Evolutionary conservation across 139 green algal genomes (phyloP).

Genomic region (Chlamydomonas sp.): DNA sequence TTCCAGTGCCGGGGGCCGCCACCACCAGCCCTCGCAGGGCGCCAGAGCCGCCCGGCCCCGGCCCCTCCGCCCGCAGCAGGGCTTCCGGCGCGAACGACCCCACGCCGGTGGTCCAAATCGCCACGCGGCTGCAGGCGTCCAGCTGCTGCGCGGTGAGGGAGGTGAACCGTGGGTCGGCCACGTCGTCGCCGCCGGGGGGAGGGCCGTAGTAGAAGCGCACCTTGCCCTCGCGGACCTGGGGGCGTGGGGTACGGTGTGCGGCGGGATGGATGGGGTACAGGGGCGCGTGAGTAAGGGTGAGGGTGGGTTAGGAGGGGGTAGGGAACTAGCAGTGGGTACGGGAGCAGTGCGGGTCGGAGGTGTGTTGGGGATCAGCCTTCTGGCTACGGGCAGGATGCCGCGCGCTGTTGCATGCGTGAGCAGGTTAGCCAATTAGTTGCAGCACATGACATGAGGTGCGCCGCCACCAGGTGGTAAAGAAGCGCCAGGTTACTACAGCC

Average conservation of each 20-base stretch:
- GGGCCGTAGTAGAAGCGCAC: slow-evolving; percentile 35
- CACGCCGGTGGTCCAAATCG: slow-evolving; percentile 33
- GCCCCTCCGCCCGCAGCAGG: slow-evolving; percentile 9
- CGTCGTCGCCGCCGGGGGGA: neutral
- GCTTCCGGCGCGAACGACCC: slow-evolving; percentile 6
- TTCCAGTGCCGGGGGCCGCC: slow-evolving; percentile 46
- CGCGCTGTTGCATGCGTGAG: neutral
- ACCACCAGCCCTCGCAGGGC: slow-evolving; percentile 46
- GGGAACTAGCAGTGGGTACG: neutral
- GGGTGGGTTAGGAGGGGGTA: neutral
- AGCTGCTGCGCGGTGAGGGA: neutral
- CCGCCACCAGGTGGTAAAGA: too few relatives aligned
- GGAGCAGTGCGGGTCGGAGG: neutral
- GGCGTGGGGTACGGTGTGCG: too few relatives aligned
- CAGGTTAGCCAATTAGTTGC: neutral
- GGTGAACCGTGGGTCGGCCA: neutral
- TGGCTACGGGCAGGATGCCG: too few relatives aligned
- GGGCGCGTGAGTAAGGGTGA: too few relatives aligned
- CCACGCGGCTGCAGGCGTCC: neutral
- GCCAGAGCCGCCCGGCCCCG: too few relatives aligned
- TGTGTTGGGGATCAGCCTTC: too few relatives aligned
- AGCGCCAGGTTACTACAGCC: too few relatives aligned
- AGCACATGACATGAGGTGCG: too few relatives aligned
- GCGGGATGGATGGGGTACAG: too few relatives aligned
- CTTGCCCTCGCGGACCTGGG: slow-evolving; percentile 11